A percentile compares a stretch with the other conserved stretches of the same genome.
These are phyloP conservation scores for Spencermartinsiella europaea DNA, from an alignment of 805 yeast genomes.

Conservation along the genomic window DNA sequence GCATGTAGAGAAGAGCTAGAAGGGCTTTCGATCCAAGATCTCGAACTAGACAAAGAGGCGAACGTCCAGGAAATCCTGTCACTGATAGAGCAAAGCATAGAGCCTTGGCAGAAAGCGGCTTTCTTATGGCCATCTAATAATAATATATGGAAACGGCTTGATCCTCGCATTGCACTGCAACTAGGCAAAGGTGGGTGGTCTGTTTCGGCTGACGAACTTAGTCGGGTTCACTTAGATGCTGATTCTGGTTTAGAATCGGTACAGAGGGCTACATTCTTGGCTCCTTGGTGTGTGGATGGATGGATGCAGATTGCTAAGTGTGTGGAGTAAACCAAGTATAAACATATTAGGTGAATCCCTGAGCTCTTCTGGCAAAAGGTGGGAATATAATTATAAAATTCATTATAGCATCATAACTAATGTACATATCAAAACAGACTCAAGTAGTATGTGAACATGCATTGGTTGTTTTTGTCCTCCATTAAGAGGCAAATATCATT, in stretches of 20 bases:
- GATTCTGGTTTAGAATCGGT: conserved; percentile 47
- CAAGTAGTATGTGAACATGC: too few species aligned
- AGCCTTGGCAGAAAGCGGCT: conserved; percentile 64
- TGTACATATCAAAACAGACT: too few species aligned
- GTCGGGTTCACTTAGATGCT: conserved; percentile 44
- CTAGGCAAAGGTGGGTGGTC: conserved; percentile 47
- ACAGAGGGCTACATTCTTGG: conserved; percentile 64
- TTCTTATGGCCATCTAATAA: conserved; percentile 68
- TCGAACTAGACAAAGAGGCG: conserved; percentile 46
- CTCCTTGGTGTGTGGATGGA: conserved; percentile 46
- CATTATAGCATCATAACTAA: too few species aligned
- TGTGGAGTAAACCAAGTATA: too few species aligned
- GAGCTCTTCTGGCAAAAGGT: too few species aligned
- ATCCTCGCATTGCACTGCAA: conserved; percentile 49
- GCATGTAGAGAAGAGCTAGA: conserved; percentile 65
- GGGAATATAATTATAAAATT: too few species aligned
- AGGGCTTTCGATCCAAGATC: conserved; percentile 41
- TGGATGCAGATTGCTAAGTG: conserved; percentile 24
- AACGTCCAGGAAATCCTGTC: conserved; percentile 56
- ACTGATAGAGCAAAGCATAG: conserved; percentile 44
- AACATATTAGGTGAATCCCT: too few species aligned
- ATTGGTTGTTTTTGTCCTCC: too few species aligned
- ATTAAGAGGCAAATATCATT: too few species aligned
- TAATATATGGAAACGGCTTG: conserved; percentile 64
- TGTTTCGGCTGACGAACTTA: conserved; percentile 46